These are phyloP conservation scores for Leersia perrieri DNA, from an alignment of 176 grass and related monocot genomes.

Conservation along the genomic window DNA sequence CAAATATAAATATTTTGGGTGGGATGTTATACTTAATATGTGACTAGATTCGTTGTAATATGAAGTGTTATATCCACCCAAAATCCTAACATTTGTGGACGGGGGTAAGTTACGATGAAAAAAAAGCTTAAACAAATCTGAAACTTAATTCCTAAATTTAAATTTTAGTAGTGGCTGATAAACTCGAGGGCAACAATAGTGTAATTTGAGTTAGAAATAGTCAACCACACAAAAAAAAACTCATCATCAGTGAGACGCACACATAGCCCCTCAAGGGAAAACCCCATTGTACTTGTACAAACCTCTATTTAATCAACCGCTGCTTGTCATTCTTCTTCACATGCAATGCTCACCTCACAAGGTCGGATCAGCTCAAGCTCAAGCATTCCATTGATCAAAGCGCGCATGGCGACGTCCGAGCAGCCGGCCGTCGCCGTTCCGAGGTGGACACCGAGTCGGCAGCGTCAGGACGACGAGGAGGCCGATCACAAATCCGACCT, in stretches of 20 bases:
- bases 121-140: no score
- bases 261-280: neutral
- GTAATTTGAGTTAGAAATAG: neutral
- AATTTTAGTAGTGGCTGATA: no score
- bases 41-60: no score
- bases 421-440: slow-evolving; percentile 35
- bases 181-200: no score
- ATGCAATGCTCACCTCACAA: neutral
- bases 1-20: no score
- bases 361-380: neutral
- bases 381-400: neutral
- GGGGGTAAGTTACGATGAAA: no score
- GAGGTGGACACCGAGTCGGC: slow-evolving; percentile 61
- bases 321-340: neutral
- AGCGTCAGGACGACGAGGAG: neutral
- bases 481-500: neutral
- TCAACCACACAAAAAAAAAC: neutral
- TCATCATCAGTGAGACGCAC: neutral
- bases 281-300: no score
- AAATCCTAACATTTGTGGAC: no score
- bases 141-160: no score
- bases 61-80: no score
- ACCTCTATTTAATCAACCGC: slow-evolving; percentile 24
- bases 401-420: slow-evolving; percentile 33
- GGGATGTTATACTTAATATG: no score